A percentile compares a stretch with the other conserved stretches of the same genome.
These are phyloP conservation scores for Syncephalastrum monosporum DNA, from an alignment of 371 early-diverging fungal species.

Conservation along the genomic window DNA sequence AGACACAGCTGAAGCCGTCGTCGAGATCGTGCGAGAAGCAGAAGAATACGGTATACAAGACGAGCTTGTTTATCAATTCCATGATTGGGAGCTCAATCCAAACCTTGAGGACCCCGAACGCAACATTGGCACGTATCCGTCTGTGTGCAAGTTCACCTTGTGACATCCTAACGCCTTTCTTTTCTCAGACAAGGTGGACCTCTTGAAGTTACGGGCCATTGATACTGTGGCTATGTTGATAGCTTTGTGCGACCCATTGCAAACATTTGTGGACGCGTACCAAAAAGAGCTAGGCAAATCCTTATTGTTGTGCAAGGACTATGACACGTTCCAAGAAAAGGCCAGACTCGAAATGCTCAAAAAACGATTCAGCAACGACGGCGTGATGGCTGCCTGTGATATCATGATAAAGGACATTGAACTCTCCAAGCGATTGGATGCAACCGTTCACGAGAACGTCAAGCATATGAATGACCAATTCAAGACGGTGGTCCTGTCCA, in stretches of 20 bases:
- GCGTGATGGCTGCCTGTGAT: constrained; percentile 35
- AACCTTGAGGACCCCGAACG: no score
- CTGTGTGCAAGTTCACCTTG: no score
- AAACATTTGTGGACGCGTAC: constrained; percentile 28
- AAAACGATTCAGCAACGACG: constrained; percentile 24
- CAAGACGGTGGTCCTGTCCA: constrained; percentile 27
- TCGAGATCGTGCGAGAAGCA: constrained; percentile 24
- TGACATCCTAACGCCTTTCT: neutral
- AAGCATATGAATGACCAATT: constrained; percentile 9
- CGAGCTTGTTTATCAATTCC: constrained; percentile 22
- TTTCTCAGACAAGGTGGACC: constrained; percentile 1
- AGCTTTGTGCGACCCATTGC: constrained; percentile 27
- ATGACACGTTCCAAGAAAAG: constrained; percentile 29
- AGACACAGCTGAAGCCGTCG: constrained; percentile 27
- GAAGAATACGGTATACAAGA: constrained; percentile 18
- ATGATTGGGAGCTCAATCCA: constrained; percentile 19
- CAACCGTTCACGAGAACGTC: constrained; percentile 24
- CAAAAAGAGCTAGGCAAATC: constrained; percentile 22
- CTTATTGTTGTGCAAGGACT: constrained; percentile 19
- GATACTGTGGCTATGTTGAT: constrained; percentile 38
- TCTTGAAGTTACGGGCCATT: constrained; percentile 20
- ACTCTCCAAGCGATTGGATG: constrained; percentile 31
- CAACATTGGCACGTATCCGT: no score
- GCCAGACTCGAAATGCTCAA: constrained; percentile 32
- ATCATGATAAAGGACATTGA: constrained; percentile 41